Evolutionary conservation across 202 grass and related monocot species (phyloP).

Genomic region (Setaria viridis): DNA sequence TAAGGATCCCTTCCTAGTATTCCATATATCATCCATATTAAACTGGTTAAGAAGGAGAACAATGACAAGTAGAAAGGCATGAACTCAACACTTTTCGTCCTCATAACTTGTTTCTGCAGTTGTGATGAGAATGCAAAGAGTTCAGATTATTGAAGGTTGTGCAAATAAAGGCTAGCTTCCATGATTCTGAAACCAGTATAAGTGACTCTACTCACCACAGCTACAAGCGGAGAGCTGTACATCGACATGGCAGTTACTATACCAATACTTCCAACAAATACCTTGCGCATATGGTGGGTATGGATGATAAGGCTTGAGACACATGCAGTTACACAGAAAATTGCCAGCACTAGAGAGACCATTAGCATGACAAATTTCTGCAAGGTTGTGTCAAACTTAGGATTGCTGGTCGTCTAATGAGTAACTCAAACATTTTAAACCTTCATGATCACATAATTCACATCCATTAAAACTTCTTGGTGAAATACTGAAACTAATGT

Average conservation of each 20-base stretch:
- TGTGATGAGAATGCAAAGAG: constrained; percentile 1
- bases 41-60: constrained; percentile 69
- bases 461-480: too few species aligned
- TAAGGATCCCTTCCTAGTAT: constrained; percentile 68
- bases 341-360: constrained; percentile 31
- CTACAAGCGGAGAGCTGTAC: constrained; percentile 74
- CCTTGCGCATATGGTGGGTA: constrained; percentile 55
- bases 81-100: constrained; percentile 78
- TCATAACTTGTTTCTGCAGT: constrained; percentile 72
- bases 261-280: constrained; percentile 68
- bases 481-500: too few species aligned
- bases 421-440: too few species aligned
- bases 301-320: constrained; percentile 48
- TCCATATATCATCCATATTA: constrained; percentile 69
- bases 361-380: constrained; percentile 57
- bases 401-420: too few species aligned
- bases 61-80: constrained; percentile 86
- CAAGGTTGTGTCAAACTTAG: neutral
- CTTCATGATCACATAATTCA: too few species aligned
- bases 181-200: neutral
- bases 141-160: neutral
- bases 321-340: constrained; percentile 45
- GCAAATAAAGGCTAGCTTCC: neutral
- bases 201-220: constrained; percentile 54
- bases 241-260: constrained; percentile 62